Conservation (phyloP, 495 filamentous ascomycete species). For the Penicillium salamii region DNA sequence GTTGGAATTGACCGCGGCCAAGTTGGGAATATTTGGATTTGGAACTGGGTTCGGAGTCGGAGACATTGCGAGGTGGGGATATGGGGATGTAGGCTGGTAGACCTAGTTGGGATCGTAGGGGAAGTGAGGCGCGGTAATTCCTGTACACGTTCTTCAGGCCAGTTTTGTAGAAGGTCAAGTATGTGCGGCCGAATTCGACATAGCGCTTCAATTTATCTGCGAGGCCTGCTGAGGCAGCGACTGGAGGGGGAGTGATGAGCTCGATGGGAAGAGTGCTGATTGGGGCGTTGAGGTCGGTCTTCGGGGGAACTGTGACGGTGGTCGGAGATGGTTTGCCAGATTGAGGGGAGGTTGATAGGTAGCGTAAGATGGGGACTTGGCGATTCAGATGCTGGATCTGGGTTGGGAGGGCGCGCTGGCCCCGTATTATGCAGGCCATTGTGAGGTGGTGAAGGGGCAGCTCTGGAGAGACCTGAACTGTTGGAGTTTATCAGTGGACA, state of each 20-base stretch:
- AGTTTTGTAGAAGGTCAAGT: slow-evolving; percentile 78
- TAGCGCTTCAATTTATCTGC: slow-evolving; percentile 35
- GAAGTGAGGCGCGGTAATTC: slow-evolving; percentile 45
- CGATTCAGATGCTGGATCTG: background rate
- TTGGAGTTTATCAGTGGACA: too few relatives aligned
- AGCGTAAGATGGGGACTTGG: background rate
- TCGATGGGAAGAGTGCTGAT: slow-evolving; percentile 36
- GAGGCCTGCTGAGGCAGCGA: slow-evolving; percentile 17
- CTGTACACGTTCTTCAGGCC: slow-evolving; percentile 68
- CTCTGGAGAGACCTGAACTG: too few relatives aligned
- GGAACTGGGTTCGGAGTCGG: background rate
- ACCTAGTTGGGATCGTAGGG: slow-evolving; percentile 32
- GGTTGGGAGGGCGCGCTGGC: background rate
- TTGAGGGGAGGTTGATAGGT: background rate
- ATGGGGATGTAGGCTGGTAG: slow-evolving; percentile 32
- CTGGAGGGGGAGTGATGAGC: slow-evolving; percentile 24
- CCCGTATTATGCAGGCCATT: background rate
- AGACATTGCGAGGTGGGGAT: slow-evolving; percentile 27
- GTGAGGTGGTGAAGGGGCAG: background rate
- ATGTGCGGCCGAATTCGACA: slow-evolving; percentile 43
- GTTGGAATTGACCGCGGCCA: slow-evolving; percentile 60
- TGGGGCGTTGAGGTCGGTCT: slow-evolving; percentile 33
- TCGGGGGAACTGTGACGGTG: background rate
- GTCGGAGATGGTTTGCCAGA: background rate
- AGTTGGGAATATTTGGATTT: slow-evolving; percentile 22